Conservation (phyloP, 352 stramenopile species). For the Thalassiosira mediterranea region DNA sequence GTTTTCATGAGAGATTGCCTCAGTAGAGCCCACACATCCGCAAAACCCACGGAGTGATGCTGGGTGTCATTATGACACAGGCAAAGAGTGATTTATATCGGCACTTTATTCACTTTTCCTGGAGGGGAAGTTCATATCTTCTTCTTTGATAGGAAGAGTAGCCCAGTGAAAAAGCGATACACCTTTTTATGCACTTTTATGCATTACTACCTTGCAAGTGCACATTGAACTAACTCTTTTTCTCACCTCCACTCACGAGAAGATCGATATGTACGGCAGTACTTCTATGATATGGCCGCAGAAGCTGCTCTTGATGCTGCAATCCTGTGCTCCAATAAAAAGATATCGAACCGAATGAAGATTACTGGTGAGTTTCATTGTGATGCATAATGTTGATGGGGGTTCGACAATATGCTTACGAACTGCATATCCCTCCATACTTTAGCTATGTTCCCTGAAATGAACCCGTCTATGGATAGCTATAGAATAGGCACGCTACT, state of each 20-base stretch:
- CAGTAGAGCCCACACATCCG: constrained; percentile 45
- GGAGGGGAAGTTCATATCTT: constrained; percentile 22
- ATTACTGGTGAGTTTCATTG: constrained; percentile 74
- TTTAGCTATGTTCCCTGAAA: constrained; percentile 33
- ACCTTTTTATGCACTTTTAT: constrained; percentile 17
- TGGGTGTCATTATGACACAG: constrained; percentile 38
- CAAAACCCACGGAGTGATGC: constrained; percentile 23
- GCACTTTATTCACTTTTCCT: constrained; percentile 65
- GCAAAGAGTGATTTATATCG: constrained; percentile 43
- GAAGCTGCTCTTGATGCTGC: constrained; percentile 67
- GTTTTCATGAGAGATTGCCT: constrained; percentile 11
- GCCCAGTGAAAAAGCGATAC: constrained; percentile 63
- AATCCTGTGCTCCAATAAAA: constrained; percentile 66
- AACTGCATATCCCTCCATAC: no score
- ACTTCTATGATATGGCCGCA: constrained; percentile 80
- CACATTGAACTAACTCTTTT: background rate
- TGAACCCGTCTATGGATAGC: constrained; percentile 74
- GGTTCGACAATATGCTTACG: no score
- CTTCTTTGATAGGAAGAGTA: constrained; percentile 50
- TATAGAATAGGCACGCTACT: constrained; percentile 79
- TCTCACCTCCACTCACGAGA: background rate
- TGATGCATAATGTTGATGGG: constrained; percentile 45
- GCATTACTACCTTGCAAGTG: background rate
- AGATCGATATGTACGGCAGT: constrained; percentile 79
- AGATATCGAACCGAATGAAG: constrained; percentile 76